These are phyloP conservation scores for Hypoxylon sp. DNA, from an alignment of 2,329 filamentous ascomycete species.

Conservation along the genomic window DNA sequence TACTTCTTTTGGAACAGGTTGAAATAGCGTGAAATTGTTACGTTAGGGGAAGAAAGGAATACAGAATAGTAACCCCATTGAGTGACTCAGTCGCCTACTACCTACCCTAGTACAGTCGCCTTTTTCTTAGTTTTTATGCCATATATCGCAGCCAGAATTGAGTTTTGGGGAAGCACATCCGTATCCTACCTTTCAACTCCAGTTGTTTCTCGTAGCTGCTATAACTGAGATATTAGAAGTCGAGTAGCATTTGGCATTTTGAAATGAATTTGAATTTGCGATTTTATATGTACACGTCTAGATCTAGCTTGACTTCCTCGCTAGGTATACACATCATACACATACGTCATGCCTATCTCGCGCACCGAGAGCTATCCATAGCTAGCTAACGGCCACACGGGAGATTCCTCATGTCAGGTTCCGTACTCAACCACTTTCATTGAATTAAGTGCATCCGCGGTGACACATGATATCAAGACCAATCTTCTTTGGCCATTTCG, in stretches of 20 bases:
- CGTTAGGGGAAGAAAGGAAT: conserved; percentile 19
- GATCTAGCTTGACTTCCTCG: conserved; percentile 17
- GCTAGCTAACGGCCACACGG: not conserved
- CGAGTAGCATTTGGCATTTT: not conserved
- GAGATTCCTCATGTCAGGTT: not conserved
- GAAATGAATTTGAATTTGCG: not conserved
- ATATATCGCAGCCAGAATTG: not conserved
- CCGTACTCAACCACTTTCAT: not conserved
- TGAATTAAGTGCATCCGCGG: not conserved
- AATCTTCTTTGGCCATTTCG: conserved; percentile 21
- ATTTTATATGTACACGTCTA: conserved; percentile 32
- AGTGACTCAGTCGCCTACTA: conserved; percentile 9
- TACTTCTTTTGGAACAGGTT: conserved; percentile 7
- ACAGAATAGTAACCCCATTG: conserved; percentile 25
- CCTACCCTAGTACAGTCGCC: not conserved
- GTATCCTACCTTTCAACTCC: not conserved
- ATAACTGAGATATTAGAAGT: not conserved
- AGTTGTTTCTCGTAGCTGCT: not conserved
- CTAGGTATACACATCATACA: conserved; percentile 33
- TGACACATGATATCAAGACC: not conserved
- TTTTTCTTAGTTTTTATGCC: not conserved
- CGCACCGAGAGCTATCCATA: not conserved
- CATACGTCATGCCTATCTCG: not conserved
- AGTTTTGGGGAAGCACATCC: not conserved
- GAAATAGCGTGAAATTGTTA: conserved; percentile 29